phyloP scores from a whole-genome alignment of 352 stramenopile species.

The Globisporangium irregulare region DNA sequence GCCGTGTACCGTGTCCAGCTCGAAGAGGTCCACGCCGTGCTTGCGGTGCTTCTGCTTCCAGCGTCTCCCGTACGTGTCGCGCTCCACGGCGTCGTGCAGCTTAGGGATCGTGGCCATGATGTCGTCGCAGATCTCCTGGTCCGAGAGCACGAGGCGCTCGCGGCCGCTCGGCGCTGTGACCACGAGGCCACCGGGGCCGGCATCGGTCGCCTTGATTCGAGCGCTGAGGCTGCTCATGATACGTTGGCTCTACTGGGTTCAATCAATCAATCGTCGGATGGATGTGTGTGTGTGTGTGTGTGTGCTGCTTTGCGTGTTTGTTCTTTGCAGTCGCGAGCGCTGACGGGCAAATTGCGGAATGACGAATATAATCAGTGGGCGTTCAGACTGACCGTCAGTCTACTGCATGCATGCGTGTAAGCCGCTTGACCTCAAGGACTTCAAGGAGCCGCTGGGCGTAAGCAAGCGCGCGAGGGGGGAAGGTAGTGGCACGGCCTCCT shows the following conservation, averaged over 20 bases:
- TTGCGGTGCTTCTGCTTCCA: slow-evolving; percentile 38
- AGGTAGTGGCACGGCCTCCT: not conserved
- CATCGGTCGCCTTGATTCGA: not conserved
- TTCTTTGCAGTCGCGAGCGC: not conserved
- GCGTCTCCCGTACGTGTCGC: slow-evolving; percentile 28
- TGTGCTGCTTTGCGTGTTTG: not conserved
- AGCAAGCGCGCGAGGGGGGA: not conserved
- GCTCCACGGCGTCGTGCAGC: slow-evolving; percentile 37
- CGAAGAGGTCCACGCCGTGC: slow-evolving; percentile 38
- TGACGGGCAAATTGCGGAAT: slow-evolving; percentile 1
- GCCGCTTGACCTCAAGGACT: not conserved
- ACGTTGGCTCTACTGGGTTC: not conserved
- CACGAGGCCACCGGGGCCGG: slow-evolving; percentile 8
- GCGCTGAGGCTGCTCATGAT: slow-evolving; percentile 7
- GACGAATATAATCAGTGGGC: not conserved
- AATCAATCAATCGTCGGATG: not conserved
- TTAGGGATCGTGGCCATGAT: slow-evolving; percentile 55
- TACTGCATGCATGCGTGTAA: not conserved
- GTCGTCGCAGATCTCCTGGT: slow-evolving; percentile 57
- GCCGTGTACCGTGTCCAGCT: slow-evolving; percentile 27
- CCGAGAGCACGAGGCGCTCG: slow-evolving; percentile 40
- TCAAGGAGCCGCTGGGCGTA: not conserved
- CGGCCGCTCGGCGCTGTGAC: slow-evolving; percentile 9
- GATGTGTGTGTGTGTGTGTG: not conserved
- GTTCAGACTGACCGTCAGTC: not conserved